Percentiles rank a stretch among this genome's conserved stretches.
Conservation (phyloP, 2,329 filamentous ascomycete genomes). For the Fusarium sambucinum region DNA sequence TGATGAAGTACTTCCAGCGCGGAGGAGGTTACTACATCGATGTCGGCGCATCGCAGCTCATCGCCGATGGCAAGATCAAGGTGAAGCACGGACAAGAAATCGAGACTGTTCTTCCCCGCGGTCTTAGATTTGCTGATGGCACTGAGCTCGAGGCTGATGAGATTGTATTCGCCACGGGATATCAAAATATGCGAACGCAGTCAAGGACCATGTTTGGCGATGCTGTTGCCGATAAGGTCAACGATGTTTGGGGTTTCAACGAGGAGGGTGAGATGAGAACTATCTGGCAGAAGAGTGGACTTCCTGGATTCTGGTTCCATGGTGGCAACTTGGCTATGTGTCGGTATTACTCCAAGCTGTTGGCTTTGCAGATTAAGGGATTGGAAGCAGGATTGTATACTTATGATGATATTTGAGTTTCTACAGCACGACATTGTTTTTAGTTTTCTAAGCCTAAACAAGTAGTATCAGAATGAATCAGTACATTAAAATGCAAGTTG, state of each 20-base stretch:
- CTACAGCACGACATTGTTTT: not conserved
- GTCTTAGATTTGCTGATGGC: conserved; percentile 65
- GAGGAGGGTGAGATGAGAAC: conserved; percentile 66
- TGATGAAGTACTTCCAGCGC: conserved; percentile 72
- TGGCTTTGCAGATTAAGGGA: conserved; percentile 66
- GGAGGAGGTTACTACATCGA: conserved; percentile 80
- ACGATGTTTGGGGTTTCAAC: conserved; percentile 73
- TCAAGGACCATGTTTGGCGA: conserved; percentile 73
- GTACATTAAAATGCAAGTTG: not conserved
- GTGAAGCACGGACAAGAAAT: conserved; percentile 71
- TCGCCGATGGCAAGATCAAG: conserved; percentile 73
- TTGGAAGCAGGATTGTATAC: conserved; percentile 54
- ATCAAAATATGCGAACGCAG: conserved; percentile 75
- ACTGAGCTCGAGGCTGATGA: conserved; percentile 69
- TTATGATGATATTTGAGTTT: conserved; percentile 47
- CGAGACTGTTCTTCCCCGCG: conserved; percentile 59
- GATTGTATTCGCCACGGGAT: conserved; percentile 73
- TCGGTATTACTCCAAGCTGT: conserved; percentile 67
- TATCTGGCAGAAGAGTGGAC: conserved; percentile 71
- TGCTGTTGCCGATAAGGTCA: conserved; percentile 67
- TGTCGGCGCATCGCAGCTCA: conserved; percentile 72
- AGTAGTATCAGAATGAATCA: too few relatives aligned
- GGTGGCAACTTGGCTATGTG: conserved; percentile 74
- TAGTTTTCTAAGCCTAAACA: too few relatives aligned
- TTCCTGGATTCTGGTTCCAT: conserved; percentile 75